phyloP scores from a whole-genome alignment of 2,329 filamentous ascomycete species.

The Epichloe brachyelytri region DNA sequence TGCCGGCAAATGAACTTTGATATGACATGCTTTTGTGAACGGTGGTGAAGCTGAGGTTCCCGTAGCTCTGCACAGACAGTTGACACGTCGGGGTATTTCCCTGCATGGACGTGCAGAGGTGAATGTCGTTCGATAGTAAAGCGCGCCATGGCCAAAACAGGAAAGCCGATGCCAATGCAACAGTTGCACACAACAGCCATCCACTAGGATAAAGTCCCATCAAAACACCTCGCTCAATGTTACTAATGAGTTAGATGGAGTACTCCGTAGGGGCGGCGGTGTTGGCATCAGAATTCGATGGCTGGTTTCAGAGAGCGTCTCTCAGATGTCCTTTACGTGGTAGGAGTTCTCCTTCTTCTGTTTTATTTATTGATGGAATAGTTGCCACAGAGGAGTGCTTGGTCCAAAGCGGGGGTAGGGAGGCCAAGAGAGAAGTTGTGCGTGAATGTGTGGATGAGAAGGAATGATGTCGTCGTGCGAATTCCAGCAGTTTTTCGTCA shows the following conservation, averaged over 20 bases:
- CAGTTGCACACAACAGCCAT: not conserved
- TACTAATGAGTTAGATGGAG: not conserved
- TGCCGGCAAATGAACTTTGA: not conserved
- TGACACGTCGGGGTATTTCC: not conserved
- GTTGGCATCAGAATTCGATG: not conserved
- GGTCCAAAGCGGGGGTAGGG: not conserved
- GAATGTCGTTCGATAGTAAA: not conserved
- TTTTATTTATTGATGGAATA: too few relatives aligned
- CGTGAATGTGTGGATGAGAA: not conserved
- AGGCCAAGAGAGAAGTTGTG: too few relatives aligned
- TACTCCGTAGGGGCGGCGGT: not conserved
- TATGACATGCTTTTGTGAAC: too few relatives aligned
- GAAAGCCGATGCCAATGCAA: slow-evolving; percentile 3
- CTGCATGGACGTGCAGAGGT: not conserved
- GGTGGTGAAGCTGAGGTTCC: not conserved
- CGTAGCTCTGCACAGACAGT: not conserved
- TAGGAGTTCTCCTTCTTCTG: too few relatives aligned
- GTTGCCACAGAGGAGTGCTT: not conserved
- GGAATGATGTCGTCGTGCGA: not conserved
- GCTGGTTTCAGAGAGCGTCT: not conserved
- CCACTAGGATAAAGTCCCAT: not conserved
- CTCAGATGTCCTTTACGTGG: not conserved
- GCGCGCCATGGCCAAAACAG: not conserved
- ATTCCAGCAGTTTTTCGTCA: not conserved
- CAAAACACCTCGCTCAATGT: not conserved